Conservation (phyloP, 2,329 filamentous ascomycete species). For the Aspergillus sojae region DNA sequence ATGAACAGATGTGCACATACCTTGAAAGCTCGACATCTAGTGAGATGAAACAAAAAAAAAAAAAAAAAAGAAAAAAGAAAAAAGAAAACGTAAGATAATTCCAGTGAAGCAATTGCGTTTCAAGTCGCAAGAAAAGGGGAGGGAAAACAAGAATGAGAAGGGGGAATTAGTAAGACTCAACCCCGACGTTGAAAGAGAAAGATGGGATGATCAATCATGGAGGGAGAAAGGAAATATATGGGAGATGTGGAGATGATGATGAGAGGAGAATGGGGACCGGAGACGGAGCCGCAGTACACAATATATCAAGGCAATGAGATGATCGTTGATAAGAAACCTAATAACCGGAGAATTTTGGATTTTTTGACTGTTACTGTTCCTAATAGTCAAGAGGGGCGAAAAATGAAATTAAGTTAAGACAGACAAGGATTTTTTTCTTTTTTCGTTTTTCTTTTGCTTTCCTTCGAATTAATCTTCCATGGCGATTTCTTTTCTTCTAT, state of each 20-base stretch:
- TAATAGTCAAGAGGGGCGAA: constrained; percentile 1
- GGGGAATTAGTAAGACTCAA: neutral
- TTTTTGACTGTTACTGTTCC: neutral
- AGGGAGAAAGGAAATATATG: neutral
- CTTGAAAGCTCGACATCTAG: constrained; percentile 26
- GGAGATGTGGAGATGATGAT: neutral
- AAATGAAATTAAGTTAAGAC: constrained; percentile 1
- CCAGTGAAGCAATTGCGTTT: neutral
- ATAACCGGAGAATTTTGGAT: neutral
- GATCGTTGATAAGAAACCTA: constrained; percentile 3
- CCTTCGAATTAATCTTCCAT: neutral
- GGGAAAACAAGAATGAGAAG: neutral
- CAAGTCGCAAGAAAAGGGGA: neutral
- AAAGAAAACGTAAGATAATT: neutral
- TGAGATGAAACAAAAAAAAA: neutral
- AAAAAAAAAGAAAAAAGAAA: neutral
- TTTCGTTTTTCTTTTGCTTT: neutral
- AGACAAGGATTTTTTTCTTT: neutral
- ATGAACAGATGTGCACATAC: constrained; percentile 14
- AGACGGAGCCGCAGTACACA: constrained; percentile 8
- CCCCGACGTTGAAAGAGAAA: neutral
- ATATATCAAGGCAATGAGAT: constrained; percentile 6
- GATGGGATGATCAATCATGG: neutral
- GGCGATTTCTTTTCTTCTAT: neutral
- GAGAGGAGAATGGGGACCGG: neutral